phyloP scores from a whole-genome alignment of 192 early-diverging fungal genomes.

The Gaertneriomyces semiglobifer region DNA sequence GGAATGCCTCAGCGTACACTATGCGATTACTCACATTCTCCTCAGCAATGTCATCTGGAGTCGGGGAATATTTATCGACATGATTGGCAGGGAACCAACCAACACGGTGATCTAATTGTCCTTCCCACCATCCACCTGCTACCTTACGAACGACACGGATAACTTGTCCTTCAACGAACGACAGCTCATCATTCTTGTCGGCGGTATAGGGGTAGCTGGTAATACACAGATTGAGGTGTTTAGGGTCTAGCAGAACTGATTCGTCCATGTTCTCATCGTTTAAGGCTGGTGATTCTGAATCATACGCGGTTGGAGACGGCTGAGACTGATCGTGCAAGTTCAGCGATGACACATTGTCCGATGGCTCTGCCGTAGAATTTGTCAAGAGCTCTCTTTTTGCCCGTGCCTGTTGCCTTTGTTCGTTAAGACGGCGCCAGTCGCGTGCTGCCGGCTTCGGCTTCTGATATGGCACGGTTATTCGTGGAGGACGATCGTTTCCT shows the following conservation, averaged over 20 bases:
- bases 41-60: conserved; percentile 18
- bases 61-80: conserved; percentile 16
- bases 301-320: no score
- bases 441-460: no score
- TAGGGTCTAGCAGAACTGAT: conserved; percentile 16
- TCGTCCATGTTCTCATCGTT: conserved; percentile 14
- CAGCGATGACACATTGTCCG: no score
- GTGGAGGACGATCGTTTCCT: no score
- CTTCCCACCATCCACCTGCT: conserved; percentile 38
- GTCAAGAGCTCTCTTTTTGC: no score
- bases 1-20: background rate
- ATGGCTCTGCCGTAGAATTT: no score
- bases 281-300: background rate
- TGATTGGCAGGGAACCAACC: conserved; percentile 44
- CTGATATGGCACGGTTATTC: no score
- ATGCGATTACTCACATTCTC: background rate
- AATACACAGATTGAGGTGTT: conserved; percentile 31
- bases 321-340: no score
- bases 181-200: conserved; percentile 38
- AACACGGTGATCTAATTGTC: conserved; percentile 22
- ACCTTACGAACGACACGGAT: conserved; percentile 35
- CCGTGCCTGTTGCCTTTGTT: no score
- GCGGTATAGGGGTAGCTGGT: conserved; percentile 35
- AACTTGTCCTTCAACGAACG: conserved; percentile 34
- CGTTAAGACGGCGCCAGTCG: no score